Conservation (phyloP, 179 eudicot species). For the Beta lomatogona region DNA sequence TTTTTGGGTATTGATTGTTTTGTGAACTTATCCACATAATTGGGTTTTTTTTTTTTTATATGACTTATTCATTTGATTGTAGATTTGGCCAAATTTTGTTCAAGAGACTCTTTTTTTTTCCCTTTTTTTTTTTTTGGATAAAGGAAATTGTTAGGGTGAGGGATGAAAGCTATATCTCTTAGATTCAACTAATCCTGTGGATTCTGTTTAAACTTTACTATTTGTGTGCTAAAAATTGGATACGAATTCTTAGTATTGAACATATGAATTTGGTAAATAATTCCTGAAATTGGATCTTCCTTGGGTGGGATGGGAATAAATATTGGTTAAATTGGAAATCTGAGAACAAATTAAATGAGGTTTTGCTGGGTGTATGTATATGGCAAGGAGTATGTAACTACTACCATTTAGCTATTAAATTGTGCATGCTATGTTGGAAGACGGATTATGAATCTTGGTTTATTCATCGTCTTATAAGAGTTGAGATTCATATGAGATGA, state of each 20-base stretch:
- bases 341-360: neutral
- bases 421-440: neutral
- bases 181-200: neutral
- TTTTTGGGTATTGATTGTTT: conserved; percentile 15
- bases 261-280: neutral
- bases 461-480: neutral
- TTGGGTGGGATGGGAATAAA: neutral
- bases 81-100: neutral
- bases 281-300: neutral
- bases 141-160: neutral
- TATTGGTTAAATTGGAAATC: neutral
- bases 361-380: neutral
- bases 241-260: neutral
- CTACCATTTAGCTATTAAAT: neutral
- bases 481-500: neutral
- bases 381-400: neutral
- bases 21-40: neutral
- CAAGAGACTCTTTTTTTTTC: too few species aligned
- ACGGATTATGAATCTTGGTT: neutral
- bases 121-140: too few species aligned
- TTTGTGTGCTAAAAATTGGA: neutral
- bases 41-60: neutral
- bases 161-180: neutral
- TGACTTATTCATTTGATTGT: neutral
- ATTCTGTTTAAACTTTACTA: neutral